These are phyloP conservation scores for Areca catechu DNA, from an alignment of 176 grass and related monocot genomes.

Conservation along the genomic window DNA sequence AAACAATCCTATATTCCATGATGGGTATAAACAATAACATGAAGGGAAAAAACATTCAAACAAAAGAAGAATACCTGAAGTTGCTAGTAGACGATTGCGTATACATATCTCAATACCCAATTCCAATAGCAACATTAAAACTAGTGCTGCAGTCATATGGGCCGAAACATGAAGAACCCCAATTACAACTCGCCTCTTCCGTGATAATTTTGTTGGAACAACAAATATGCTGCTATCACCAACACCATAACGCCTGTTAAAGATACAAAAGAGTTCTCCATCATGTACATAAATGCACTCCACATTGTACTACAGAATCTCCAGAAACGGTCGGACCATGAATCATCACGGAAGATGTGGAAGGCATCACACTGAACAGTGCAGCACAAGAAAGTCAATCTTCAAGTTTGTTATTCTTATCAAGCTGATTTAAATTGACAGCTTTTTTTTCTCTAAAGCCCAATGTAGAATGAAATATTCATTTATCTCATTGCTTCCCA, in stretches of 20 bases:
- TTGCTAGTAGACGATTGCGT: conserved; percentile 77
- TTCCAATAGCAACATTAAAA: conserved; percentile 95
- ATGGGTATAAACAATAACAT: neutral
- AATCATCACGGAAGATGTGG: conserved; percentile 59
- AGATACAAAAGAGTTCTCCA: conserved; percentile 83
- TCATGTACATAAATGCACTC: conserved; percentile 79
- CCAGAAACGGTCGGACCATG: conserved; percentile 61
- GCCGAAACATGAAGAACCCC: conserved; percentile 87
- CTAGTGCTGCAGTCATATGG: conserved; percentile 76
- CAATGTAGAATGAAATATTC: too few species aligned
- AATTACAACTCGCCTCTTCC: conserved; percentile 63
- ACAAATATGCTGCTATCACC: conserved; percentile 76
- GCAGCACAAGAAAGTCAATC: conserved; percentile 24
- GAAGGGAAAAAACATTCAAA: neutral
- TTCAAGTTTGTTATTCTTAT: conserved; percentile 3
- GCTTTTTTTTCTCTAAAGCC: too few species aligned
- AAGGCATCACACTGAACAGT: conserved; percentile 65
- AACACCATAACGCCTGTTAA: conserved; percentile 51
- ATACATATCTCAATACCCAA: conserved; percentile 96
- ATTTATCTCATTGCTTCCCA: too few species aligned
- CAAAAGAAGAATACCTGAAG: conserved; percentile 53
- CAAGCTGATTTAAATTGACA: too few species aligned
- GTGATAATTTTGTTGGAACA: conserved; percentile 88
- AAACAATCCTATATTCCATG: too few species aligned
- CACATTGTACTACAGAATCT: conserved; percentile 70